phyloP scores from a whole-genome alignment of 345 rosid species.

The Odontarrhena argentea region DNA sequence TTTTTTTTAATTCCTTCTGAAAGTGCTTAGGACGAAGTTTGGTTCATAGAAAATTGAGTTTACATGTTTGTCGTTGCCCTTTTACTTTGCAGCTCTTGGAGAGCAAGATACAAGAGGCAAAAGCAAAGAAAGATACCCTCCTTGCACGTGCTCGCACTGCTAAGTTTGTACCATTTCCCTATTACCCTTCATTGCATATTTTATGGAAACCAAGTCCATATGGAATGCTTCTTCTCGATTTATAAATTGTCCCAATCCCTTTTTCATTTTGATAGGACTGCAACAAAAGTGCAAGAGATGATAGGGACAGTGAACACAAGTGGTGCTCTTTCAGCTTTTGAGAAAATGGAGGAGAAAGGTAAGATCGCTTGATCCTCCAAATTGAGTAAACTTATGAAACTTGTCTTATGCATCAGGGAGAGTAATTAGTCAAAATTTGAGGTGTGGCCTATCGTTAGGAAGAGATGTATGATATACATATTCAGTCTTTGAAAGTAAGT shows the following conservation, averaged over 20 bases:
- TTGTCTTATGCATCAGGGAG: neutral
- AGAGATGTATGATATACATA: neutral
- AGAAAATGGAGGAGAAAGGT: conserved; percentile 90
- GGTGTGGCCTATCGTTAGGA: conserved; percentile 4
- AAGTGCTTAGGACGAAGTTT: conserved; percentile 19
- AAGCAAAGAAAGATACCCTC: conserved; percentile 92
- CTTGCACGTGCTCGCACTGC: conserved; percentile 66
- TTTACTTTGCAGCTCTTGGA: conserved; percentile 72
- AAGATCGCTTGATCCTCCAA: conserved; percentile 15
- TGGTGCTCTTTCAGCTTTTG: conserved; percentile 75
- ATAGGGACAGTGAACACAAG: conserved; percentile 74
- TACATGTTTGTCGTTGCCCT: neutral
- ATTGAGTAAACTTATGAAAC: neutral
- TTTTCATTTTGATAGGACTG: conserved; percentile 51
- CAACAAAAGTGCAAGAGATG: conserved; percentile 82
- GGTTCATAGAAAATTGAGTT: conserved; percentile 21
- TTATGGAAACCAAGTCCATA: neutral
- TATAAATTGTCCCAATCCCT: neutral
- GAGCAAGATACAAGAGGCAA: conserved; percentile 99
- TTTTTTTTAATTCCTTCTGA: neutral
- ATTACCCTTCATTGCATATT: conserved; percentile 9
- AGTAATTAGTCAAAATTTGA: neutral
- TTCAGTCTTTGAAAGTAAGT: conserved; percentile 3
- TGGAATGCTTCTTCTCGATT: conserved; percentile 2
- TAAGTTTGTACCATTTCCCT: conserved; percentile 34